A percentile compares a stretch with the other conserved stretches of the same genome.
These are phyloP conservation scores for Wickerhamiella allomyrinae DNA, from an alignment of 805 yeast species.

Conservation along the genomic window DNA sequence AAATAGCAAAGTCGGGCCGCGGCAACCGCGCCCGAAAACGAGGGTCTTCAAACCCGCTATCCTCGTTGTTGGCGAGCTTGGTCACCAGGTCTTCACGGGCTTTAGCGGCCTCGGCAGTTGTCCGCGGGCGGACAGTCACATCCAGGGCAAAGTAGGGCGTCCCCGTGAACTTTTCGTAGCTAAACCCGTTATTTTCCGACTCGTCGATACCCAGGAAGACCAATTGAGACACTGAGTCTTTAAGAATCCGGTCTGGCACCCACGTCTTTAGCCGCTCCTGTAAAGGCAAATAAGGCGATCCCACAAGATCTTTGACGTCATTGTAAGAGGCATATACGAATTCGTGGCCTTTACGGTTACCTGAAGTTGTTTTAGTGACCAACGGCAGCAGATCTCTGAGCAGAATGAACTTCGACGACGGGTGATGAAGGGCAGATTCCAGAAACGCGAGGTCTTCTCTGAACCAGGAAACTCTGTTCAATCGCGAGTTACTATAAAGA, in stretches of 20 bases:
- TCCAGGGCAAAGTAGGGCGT: conserved; percentile 29
- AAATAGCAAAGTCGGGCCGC: conserved; percentile 42
- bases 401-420: conserved; percentile 38
- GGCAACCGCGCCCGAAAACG: conserved; percentile 9
- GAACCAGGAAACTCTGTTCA: conserved; percentile 52
- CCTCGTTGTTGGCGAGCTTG: conserved; percentile 6
- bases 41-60: conserved; percentile 7
- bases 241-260: conserved; percentile 24
- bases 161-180: conserved; percentile 21
- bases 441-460: conserved; percentile 43
- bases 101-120: conserved; percentile 14
- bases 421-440: conserved; percentile 30
- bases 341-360: conserved; percentile 7
- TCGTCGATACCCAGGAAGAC: conserved; percentile 41
- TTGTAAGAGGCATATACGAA: conserved; percentile 26
- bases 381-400: conserved; percentile 21
- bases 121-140: conserved; percentile 4
- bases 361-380: conserved; percentile 7
- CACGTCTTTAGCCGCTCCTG: conserved; percentile 24
- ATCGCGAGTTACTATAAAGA: conserved; percentile 36
- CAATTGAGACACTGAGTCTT: conserved; percentile 18
- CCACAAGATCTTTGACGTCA: conserved; percentile 22
- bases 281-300: conserved; percentile 24
- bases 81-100: conserved; percentile 9
- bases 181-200: conserved; percentile 15